Base-by-base conservation (phyloP, 331 rosid species). In the Prunus yedoensis region DNA sequence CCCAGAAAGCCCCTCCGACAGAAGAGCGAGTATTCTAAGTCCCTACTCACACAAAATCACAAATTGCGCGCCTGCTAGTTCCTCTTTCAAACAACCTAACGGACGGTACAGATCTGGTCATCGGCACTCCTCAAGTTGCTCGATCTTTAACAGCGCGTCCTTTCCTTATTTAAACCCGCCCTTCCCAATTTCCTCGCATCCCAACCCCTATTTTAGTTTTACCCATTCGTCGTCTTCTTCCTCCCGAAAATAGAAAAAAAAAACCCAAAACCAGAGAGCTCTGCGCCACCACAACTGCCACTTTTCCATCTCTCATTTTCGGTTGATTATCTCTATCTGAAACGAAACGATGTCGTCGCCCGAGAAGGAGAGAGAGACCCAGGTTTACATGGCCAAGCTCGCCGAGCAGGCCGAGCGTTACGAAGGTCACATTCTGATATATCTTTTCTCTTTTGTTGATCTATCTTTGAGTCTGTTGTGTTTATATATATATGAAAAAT, bases 371-470 rank as follows among this genome's bases (percentile, higher is more conserved):
- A 86, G 98, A 87, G 98, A 91, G 74, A 89, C 96, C 69, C 95
- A 90, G 81, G 97, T 94, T 71, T 94, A 94, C 90, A 38, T 89
- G 95, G 96, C 98, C 83, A 94, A 94, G 81, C 97, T 94, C 61
- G 87, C 98, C 28, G 98, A 94, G 71, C 98, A 94, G 82, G 98
- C 98, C 60, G 98, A 94, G 82, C 91, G 98, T 79, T 94, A 94
- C 66, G 98, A 94, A 71, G 97, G 97, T 94, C 27, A 10, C 68
- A 25, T 0, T 43, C 70, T 43, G 23, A 17, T 27, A 0, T 46
- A 3, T 62, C 3, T 53, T 0, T 13, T 45, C 59, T 57, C 9
- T 14, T 50, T 21, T 28, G 13, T 16, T 38, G 1, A 45, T 15
- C 71, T 41, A 8, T 50, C 49, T 15, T 62, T 47, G 5, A 15